Conservation (phyloP, 2,329 filamentous ascomycete species). For the Aspergillus caelatus region DNA sequence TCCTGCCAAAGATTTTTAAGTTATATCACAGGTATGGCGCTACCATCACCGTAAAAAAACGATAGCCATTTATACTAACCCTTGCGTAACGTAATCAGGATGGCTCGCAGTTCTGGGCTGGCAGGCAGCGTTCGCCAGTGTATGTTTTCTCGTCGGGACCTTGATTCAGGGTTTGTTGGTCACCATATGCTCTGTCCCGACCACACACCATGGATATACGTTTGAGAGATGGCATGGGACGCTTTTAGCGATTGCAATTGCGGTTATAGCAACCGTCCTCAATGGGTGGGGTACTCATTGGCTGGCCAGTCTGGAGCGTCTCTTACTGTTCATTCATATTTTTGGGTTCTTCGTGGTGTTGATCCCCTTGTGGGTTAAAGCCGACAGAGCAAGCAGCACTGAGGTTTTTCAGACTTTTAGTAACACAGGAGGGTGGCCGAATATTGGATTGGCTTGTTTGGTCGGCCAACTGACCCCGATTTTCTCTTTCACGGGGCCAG, state of each 20-base stretch:
- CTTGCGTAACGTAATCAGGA: conserved; percentile 20
- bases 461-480: conserved; percentile 35
- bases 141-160: conserved; percentile 36
- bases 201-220: conserved; percentile 38
- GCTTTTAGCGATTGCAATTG: conserved; percentile 28
- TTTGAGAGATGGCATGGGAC: background rate
- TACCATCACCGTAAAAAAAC: background rate
- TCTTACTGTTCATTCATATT: conserved; percentile 54
- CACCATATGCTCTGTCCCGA: conserved; percentile 30
- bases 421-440: conserved; percentile 41
- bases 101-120: conserved; percentile 43
- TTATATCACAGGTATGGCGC: conserved; percentile 35
- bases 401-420: conserved; percentile 26
- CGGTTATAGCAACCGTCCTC: conserved; percentile 51
- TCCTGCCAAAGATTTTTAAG: conserved; percentile 37
- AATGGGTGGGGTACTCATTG: conserved; percentile 51
- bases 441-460: conserved; percentile 39
- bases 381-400: conserved; percentile 29
- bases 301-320: conserved; percentile 55
- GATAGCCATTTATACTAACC: background rate
- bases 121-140: conserved; percentile 37
- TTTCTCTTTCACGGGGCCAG: conserved; percentile 32
- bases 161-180: conserved; percentile 39
- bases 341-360: conserved; percentile 49
- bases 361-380: conserved; percentile 33